Conservation (phyloP, 2,329 filamentous ascomycete species). For the Colletotrichum viniferum region DNA sequence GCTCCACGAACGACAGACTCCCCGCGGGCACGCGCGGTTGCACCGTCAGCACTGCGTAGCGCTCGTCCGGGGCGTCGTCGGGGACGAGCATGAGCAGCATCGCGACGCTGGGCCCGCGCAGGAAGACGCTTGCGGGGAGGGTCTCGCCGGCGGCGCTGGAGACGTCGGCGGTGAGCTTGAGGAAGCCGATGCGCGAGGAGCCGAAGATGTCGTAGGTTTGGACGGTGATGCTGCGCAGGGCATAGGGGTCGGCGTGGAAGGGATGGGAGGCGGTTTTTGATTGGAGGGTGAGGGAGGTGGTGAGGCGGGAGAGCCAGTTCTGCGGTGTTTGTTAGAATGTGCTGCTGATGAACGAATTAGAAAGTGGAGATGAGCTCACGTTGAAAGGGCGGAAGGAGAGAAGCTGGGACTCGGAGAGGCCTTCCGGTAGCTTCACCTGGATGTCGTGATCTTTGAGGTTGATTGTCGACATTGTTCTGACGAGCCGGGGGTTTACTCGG, state of each 20-base stretch:
- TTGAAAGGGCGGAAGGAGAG: constrained; percentile 54
- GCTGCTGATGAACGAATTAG: background rate
- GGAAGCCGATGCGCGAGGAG: constrained; percentile 53
- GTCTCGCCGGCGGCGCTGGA: constrained; percentile 50
- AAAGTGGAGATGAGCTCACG: constrained; percentile 29
- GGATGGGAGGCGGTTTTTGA: constrained; percentile 43
- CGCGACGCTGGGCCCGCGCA: constrained; percentile 64
- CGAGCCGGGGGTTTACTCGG: fast-evolving
- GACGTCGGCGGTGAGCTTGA: constrained; percentile 57
- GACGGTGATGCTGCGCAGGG: constrained; percentile 52
- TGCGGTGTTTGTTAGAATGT: constrained; percentile 25
- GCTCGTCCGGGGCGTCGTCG: constrained; percentile 53
- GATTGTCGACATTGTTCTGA: constrained; percentile 43
- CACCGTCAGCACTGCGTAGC: constrained; percentile 62
- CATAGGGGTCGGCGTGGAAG: constrained; percentile 59
- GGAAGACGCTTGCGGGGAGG: constrained; percentile 59
- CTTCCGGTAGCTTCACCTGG: constrained; percentile 47
- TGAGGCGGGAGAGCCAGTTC: constrained; percentile 55
- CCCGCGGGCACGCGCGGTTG: constrained; percentile 62
- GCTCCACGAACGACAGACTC: constrained; percentile 58
- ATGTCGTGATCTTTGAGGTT: constrained; percentile 40
- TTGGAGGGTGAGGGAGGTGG: constrained; percentile 52
- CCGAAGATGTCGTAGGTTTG: constrained; percentile 61
- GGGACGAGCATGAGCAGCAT: constrained; percentile 63
- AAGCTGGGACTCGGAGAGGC: constrained; percentile 49